phyloP scores from a whole-genome alignment of 192 early-diverging fungal species.

The Phycomyces nitens region DNA sequence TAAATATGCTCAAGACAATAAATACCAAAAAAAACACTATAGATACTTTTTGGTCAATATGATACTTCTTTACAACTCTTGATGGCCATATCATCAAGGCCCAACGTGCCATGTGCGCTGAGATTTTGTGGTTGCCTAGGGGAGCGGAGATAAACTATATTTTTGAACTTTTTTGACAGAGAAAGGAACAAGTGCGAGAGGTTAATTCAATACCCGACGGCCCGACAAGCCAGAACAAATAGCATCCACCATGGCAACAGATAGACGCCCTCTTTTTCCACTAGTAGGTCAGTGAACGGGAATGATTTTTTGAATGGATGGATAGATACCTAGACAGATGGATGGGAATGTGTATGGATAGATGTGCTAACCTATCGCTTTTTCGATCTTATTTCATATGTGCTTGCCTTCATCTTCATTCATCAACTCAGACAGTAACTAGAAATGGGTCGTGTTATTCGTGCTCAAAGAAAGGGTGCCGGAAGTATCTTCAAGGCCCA shows the following conservation, averaged over 20 bases:
- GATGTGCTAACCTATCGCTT: constrained; percentile 1
- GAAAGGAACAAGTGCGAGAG: too few relatives aligned
- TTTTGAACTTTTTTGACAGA: background rate
- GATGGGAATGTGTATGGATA: background rate
- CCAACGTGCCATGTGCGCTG: too few relatives aligned
- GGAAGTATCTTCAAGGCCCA: constrained; percentile 98
- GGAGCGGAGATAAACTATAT: background rate
- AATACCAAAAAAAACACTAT: too few relatives aligned
- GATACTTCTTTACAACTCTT: too few relatives aligned
- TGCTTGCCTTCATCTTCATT: constrained; percentile 4
- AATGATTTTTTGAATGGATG: constrained; percentile 11
- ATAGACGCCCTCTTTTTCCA: constrained; percentile 2
- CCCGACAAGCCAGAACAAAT: background rate
- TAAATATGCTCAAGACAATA: too few relatives aligned
- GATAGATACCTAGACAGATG: constrained; percentile 13
- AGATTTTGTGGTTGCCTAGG: too few relatives aligned
- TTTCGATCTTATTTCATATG: background rate
- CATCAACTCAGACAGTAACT: constrained; percentile 11
- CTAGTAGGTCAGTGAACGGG: background rate
- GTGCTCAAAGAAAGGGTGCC: constrained; percentile 92
- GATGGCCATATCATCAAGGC: too few relatives aligned
- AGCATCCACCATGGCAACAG: background rate
- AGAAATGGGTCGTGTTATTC: constrained; percentile 97
- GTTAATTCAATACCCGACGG: background rate
- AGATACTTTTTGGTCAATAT: too few relatives aligned